Evolutionary conservation across 139 green algal genomes (phyloP).

Genomic region (Chlamydomonas asymmetrica): DNA sequence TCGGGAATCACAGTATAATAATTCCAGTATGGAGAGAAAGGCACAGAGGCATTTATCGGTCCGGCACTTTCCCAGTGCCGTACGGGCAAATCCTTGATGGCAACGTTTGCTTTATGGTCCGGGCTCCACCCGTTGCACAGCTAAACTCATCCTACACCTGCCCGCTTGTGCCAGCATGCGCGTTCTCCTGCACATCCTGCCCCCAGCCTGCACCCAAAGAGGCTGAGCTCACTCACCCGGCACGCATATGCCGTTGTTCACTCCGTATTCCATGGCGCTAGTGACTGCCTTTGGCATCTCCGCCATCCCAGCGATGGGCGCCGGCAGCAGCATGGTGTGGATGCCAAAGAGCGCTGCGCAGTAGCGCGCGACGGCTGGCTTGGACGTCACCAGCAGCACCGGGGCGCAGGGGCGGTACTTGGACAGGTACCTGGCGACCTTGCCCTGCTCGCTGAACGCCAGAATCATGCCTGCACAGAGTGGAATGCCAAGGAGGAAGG

Average conservation of each 20-base stretch:
- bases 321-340: constrained; percentile 44
- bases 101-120: too few relatives aligned
- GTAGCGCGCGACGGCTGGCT: constrained; percentile 31
- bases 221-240: constrained; percentile 36
- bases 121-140: too few relatives aligned
- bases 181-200: neutral
- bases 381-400: constrained; percentile 60
- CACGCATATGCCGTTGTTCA: constrained; percentile 49
- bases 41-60: too few relatives aligned
- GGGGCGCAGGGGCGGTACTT: constrained; percentile 72
- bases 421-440: constrained; percentile 50
- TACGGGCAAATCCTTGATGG: too few relatives aligned
- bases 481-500: neutral
- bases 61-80: too few relatives aligned
- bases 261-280: constrained; percentile 40
- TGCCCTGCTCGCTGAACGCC: constrained; percentile 60
- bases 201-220: neutral
- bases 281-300: constrained; percentile 32
- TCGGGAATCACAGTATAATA: too few relatives aligned
- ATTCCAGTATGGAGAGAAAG: too few relatives aligned
- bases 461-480: constrained; percentile 51
- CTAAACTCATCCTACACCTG: too few relatives aligned
- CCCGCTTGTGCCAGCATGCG: too few relatives aligned
- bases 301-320: constrained; percentile 27
- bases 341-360: constrained; percentile 49